Percentiles rank a stretch among this genome's conserved stretches.
phyloP scores from a whole-genome alignment of 208 protist species.

The Trichomonas vaginalis region DNA sequence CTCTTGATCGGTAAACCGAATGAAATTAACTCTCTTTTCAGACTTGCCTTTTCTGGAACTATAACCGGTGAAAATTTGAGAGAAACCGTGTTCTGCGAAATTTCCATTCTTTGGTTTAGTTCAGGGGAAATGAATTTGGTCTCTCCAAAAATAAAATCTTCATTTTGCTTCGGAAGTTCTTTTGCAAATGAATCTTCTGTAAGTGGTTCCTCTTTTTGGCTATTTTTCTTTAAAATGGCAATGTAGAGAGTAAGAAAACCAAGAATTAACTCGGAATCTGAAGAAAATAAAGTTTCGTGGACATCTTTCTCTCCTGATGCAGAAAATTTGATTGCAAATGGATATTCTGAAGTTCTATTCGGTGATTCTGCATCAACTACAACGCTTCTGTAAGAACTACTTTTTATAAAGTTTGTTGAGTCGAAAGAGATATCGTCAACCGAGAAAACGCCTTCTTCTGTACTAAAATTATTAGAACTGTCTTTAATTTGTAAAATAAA shows the following conservation, averaged over 20 bases:
- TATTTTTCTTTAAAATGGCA: neutral
- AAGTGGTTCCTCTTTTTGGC: neutral
- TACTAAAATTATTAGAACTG: neutral
- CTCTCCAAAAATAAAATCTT: neutral
- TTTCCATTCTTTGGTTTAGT: neutral
- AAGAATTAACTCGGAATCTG: neutral
- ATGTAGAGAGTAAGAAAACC: neutral
- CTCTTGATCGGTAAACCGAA: neutral
- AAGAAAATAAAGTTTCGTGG: neutral
- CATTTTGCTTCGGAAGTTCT: neutral
- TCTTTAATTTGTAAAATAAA: neutral
- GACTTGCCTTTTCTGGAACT: neutral
- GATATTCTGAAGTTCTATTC: neutral
- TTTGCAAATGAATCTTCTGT: neutral
- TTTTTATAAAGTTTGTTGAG: neutral
- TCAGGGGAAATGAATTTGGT: neutral
- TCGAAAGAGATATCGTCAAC: neutral
- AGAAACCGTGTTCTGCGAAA: neutral
- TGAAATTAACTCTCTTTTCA: neutral
- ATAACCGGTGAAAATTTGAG: neutral
- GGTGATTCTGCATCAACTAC: neutral
- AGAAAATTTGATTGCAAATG: neutral
- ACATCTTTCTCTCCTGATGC: neutral
- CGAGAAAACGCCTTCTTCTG: neutral
- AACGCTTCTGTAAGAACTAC: neutral